Base-by-base conservation (phyloP, 2,329 filamentous ascomycete species). In the Colletotrichum scovillei region DNA sequence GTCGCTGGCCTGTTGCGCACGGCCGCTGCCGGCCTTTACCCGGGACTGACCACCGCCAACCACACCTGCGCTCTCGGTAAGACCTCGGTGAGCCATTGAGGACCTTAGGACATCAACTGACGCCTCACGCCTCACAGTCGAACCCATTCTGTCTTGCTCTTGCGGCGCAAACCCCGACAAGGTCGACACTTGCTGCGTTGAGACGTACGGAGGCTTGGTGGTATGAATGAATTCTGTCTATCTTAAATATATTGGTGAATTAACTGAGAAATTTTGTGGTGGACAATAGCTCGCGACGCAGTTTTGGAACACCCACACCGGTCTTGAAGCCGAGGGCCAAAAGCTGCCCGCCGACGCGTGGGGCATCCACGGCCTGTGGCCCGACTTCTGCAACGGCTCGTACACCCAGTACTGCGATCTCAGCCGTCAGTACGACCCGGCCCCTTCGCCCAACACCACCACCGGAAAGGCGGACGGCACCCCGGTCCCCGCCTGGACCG, bases 371-470 rank as follows among this genome's bases (percentile, higher is more conserved):
- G 90, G 90, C 19, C 81, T 91, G 1, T 91, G 89, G 89, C 87
- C 85, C 11, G 85, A 87, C 75, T 86, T 85, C 76, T 87, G 85
- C 79, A 83, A 87, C 74, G 84, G 83, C 59, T 87, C 86, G 0
- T 93, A 90, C 78, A 92, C 90, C 0, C 90, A 93, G 75, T 93
- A 92, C 81, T 93, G 91, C 81, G 91, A 93, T 77, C 79, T 92
- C 63, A 87, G 79, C 65, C 88, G 91, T 0, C 91, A 93, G 80
- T 93, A 91, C 76, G 91, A 93, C 77, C 91, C 90, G 1, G 78
- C 80, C 16, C 89, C 90, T 0, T 86, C 85, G 0, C 91, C 91
- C 30, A 92, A 92, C 81, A 92, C 91, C 7, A 93, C 91, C 6
- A 90, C 86, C 53, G 88, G 88, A 49, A 86, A 84, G 4, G 81